Evolutionary conservation across 2,329 filamentous ascomycete species (phyloP), one percentile per base, ranked within the genome.

Genomic region (Knoxdaviesia capensis): DNA sequence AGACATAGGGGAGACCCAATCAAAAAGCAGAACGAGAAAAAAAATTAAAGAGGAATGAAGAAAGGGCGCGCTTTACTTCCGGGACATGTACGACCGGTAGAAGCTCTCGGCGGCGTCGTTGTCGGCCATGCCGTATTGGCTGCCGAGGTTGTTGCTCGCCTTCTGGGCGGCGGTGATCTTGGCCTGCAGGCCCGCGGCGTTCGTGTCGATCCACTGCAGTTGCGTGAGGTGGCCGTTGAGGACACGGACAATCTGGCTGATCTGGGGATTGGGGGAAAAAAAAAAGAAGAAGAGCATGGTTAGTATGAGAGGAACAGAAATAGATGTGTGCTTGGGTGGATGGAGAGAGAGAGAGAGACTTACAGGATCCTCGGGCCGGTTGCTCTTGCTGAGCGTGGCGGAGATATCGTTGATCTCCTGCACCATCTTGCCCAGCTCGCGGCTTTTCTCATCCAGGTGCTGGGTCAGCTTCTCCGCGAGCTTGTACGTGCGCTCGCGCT

Each of bases 341-440:
- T 34, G 32, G 11, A 30, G 5, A 29, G 28, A 48, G 11, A 30
- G 5, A 29, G 28, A 48, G 45, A 56, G 52, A 70, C 77, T 62
- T 70, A 90, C 84, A 50, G 83, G 83, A 60, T 90, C 84, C 57
- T 90, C 83, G 31, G 83, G 74, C 60, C 92, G 92, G 60, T 72
- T 80, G 45, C 81, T 85, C 69, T 92, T 94, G 68, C 77, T 88
- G 49, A 98, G 64, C 29, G 78, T 85, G 43, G 82, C 73, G n/a
- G 84, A 90, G 47, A 92, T 88, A 50, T 79, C 76, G 56, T 98
- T 98, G 56, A 98, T 93, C 60, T 96, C 90, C 56, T 93, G 87
- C 51, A 98, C 93, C 86, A 98, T 96, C 62, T 85, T 88, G 39
- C 76, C 77, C 48, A 98, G 67, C 55, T 94, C 86, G 56, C 85